Conservation (phyloP, 306 rosid species). For the Prosopis cineraria region DNA sequence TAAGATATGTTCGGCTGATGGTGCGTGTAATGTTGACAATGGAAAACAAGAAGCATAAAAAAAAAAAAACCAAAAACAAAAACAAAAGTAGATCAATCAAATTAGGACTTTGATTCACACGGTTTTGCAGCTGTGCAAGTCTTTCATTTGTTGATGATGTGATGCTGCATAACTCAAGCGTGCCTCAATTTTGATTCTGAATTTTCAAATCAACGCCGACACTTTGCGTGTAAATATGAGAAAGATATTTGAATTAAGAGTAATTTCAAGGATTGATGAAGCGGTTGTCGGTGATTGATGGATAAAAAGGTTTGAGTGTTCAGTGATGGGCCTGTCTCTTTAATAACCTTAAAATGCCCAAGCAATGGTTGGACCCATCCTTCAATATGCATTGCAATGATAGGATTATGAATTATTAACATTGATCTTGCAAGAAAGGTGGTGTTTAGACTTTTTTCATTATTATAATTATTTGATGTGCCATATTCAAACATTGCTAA, state of each 20-base stretch:
- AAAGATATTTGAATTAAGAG: neutral
- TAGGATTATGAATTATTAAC: too few relatives aligned
- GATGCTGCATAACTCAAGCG: neutral
- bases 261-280: neutral
- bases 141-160: neutral
- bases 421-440: too few relatives aligned
- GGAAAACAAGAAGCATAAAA: neutral
- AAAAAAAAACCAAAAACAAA: too few relatives aligned
- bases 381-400: neutral
- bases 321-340: neutral
- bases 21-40: neutral
- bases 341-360: neutral
- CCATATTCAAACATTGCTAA: too few relatives aligned
- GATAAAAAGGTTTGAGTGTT: neutral
- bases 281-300: too few relatives aligned
- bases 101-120: neutral
- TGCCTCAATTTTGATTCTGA: neutral
- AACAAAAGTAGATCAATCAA: neutral
- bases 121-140: neutral
- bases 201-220: neutral
- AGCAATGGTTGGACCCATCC: neutral
- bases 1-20: neutral
- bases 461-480: too few relatives aligned
- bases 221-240: neutral
- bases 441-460: too few relatives aligned